phyloP scores from a whole-genome alignment of 2,329 filamentous ascomycete genomes.

The Pyrenophora teres region DNA sequence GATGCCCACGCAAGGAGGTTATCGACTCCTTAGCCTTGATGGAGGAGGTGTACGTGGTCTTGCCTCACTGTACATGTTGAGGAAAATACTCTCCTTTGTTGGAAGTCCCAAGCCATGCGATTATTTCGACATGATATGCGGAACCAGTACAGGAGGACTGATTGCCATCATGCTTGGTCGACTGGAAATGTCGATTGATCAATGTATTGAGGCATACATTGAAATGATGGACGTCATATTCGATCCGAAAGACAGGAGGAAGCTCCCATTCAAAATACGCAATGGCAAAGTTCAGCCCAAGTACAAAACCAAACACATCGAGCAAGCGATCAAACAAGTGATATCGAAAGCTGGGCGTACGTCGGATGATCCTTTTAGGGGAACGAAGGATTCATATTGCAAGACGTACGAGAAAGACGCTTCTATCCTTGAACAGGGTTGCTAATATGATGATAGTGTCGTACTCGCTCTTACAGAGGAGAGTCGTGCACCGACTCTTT shows the following conservation, averaged over 20 bases:
- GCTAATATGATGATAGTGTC: slow-evolving; percentile 4
- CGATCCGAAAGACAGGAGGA: slow-evolving; percentile 9
- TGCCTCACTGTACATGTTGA: slow-evolving; percentile 11
- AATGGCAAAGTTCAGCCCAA: slow-evolving; percentile 15
- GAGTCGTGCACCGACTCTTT: slow-evolving; percentile 3
- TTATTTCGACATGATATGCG: slow-evolving; percentile 28
- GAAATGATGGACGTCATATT: slow-evolving; percentile 13
- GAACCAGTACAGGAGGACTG: slow-evolving; percentile 25
- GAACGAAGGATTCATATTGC: slow-evolving; percentile 6
- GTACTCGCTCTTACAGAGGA: slow-evolving; percentile 11
- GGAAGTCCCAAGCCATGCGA: slow-evolving; percentile 18
- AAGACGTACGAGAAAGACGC: slow-evolving; percentile 4
- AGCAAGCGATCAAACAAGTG: slow-evolving; percentile 14
- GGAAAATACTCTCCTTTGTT: slow-evolving; percentile 9
- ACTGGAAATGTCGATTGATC: slow-evolving; percentile 19
- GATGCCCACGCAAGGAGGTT: not conserved
- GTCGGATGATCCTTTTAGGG: slow-evolving; percentile 8
- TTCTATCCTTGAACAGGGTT: no score
- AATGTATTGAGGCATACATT: slow-evolving; percentile 19
- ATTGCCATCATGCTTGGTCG: slow-evolving; percentile 26
- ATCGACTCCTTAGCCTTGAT: slow-evolving; percentile 13
- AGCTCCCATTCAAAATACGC: slow-evolving; percentile 3
- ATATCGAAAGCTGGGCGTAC: slow-evolving; percentile 3
- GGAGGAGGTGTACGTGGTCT: slow-evolving; percentile 13
- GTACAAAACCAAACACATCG: slow-evolving; percentile 18